Base-by-base conservation (phyloP, 306 rosid genomes). In the Arachis stenosperma region DNA sequence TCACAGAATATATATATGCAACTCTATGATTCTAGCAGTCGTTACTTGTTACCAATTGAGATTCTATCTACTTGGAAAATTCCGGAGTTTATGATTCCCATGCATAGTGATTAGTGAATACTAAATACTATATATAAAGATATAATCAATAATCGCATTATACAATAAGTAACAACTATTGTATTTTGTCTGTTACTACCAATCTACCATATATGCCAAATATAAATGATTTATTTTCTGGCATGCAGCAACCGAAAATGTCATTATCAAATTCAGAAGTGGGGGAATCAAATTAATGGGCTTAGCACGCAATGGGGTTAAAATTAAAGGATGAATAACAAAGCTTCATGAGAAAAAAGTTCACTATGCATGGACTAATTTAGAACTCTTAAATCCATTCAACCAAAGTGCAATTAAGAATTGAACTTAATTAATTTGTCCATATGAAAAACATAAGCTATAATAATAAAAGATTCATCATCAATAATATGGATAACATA, bases 201-300 rank as follows among this genome's bases (percentile, higher is more conserved):
- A 22, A 1, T 22, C 27, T 33, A 33, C 37, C 37, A 4, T 33
- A 33, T 33, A 4, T 33, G 73, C 15, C 5, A 69, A 65, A 30
- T 37, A 65, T 10, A 5, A 30, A 51, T 29, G 8, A 44, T 64
- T 65, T 56, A 4, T 41, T 53, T n/a, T 59, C 54, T 36, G 51
- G 76, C 46, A 33, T 33, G 37, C 37, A 67, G 74, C 67, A 30
- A 50, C 65, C 71, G 14, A 67, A 67, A 33, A 67, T 61, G 83
- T 85, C 74, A 54, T n/a, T 81, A 6, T 81, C 80, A 51, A 62
- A 74, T 4, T 33, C 37, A 33, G 4, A 33, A 33, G 37, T 33
- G 37, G 6, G 71, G 77, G 76, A 85, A 83, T 81, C 81, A 71
- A 67, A 61, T 60, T 68, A 67, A 76, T 76, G 74, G 53, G 50